Evolutionary conservation across 257 asterid species (phyloP).

Genomic region (Voacanga thouarsii): DNA sequence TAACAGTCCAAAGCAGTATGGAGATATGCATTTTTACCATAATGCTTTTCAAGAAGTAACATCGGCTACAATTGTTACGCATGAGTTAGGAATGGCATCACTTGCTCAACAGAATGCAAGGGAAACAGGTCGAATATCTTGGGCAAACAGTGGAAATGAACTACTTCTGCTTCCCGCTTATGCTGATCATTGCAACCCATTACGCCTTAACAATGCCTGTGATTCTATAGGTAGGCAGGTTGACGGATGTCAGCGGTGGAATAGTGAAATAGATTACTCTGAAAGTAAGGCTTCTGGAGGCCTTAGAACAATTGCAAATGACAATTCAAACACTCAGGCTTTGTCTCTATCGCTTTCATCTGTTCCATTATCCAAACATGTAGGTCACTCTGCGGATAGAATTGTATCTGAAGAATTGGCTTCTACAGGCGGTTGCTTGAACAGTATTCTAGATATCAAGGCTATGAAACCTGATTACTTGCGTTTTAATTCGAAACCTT

Average conservation of each 20-base stretch:
- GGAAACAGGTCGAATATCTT: slow-evolving; percentile 21
- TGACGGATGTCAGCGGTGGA: slow-evolving; percentile 29
- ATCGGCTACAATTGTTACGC: slow-evolving; percentile 26
- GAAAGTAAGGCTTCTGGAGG: slow-evolving; percentile 11
- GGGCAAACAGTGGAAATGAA: slow-evolving; percentile 33
- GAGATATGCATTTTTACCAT: slow-evolving; percentile 29
- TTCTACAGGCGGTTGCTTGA: slow-evolving; percentile 8
- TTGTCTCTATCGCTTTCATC: slow-evolving; percentile 62
- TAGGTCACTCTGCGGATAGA: slow-evolving; percentile 19
- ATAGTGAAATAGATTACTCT: slow-evolving; percentile 18
- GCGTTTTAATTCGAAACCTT: slow-evolving; percentile 18
- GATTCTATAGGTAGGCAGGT: slow-evolving; percentile 17
- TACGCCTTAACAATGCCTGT: slow-evolving; percentile 16
- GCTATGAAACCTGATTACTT: slow-evolving; percentile 27
- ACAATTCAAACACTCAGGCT: slow-evolving; percentile 39
- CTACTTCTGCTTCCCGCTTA: slow-evolving; percentile 28
- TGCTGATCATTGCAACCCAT: slow-evolving; percentile 26
- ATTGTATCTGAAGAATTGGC: slow-evolving; percentile 18
- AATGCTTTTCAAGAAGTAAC: slow-evolving; percentile 37
- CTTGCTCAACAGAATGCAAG: slow-evolving; percentile 22
- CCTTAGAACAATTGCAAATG: slow-evolving; percentile 5
- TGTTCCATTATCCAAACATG: slow-evolving; percentile 37
- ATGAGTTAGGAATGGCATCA: slow-evolving; percentile 25
- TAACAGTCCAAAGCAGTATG: slow-evolving; percentile 3
- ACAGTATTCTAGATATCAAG: slow-evolving; percentile 7